Evolutionary conservation across 768 basidiomycete genomes (phyloP).

Genomic region (Kwoniella sp.): DNA sequence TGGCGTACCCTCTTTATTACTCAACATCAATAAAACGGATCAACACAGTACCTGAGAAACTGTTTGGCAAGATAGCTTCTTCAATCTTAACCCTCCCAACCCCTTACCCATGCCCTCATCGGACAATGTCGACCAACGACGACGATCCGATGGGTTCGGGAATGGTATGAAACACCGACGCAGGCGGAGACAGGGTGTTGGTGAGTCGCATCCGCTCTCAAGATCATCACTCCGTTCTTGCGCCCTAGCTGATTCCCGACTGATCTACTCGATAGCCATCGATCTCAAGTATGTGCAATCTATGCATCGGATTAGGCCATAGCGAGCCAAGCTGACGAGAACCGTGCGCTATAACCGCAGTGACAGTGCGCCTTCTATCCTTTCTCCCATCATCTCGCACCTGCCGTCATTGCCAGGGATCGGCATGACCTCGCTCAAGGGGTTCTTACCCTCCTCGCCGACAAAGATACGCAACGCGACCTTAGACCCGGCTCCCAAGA

Average conservation of each 20-base stretch:
- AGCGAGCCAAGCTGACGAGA: not conserved
- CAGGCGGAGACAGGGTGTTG: constrained; percentile 13
- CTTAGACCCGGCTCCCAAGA: not conserved
- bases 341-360: not conserved
- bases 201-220: constrained; percentile 5
- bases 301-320: not conserved
- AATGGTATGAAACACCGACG: not conserved
- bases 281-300: constrained; percentile 12
- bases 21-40: too few relatives aligned
- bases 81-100: not conserved
- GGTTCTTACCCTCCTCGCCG: constrained; percentile 36
- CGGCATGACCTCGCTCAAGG: constrained; percentile 31
- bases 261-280: constrained; percentile 1
- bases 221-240: too few relatives aligned
- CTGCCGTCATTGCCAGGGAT: constrained; percentile 23
- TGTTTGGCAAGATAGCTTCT: constrained; percentile 14
- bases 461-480: not conserved
- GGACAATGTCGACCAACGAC: constrained; percentile 20
- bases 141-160: constrained; percentile 21
- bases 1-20: not conserved
- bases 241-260: too few relatives aligned
- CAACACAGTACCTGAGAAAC: not conserved
- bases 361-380: constrained; percentile 25
- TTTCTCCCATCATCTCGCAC: constrained; percentile 32
- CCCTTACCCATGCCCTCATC: constrained; percentile 19